Base-by-base conservation (phyloP, 305 asterid species). In the Ilex paraguariensis region DNA sequence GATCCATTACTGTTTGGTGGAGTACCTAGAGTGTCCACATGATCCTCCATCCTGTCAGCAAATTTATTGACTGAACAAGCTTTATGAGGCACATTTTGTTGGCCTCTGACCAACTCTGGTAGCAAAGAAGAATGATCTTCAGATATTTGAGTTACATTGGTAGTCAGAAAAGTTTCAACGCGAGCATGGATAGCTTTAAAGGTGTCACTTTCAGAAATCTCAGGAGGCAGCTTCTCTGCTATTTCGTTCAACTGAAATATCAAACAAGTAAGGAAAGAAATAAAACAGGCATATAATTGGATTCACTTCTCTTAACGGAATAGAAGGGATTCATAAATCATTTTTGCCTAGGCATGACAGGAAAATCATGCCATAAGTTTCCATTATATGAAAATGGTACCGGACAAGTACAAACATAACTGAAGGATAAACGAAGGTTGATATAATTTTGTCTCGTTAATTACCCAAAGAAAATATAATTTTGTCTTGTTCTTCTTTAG, bases 181-280 rank as follows among this genome's bases (percentile, higher is more conserved):
- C 81, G 87, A 64, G 80, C 61, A 17, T 71, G 77, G 62, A 87
- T 67, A 63, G 67, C 67, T 73, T 70, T 74, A 16, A 85, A 77
- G 64, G 75, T 72, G 56, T 82, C 85, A 33, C 66, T 65, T 68
- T 83, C 91, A 2, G 73, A 72, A 71, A 83, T 70, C 66, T 92
- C 93, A 15, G 85, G 78, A 64, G 95, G 97, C 74, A 89, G 64
- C 77, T 74, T 83, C 60, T 82, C 82, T 14, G 82, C 63, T 55
- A 85, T 70, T 69, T 81, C 97, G 63, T 85, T 84, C 80, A 85
- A 73, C 98, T 92, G 87, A 52, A 67, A 80, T 61, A 3, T 11
- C 6, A 21, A 21, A 21, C 28, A 21, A 21, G 28, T 21, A 21
- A 21, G 28, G 28, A 21, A 21, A 21, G 28, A 21, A 21, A 21